Percentiles rank a stretch among this genome's conserved stretches.
phyloP scores from a whole-genome alignment of 2,329 filamentous ascomycete species.

The Pseudocercospora fuligena region DNA sequence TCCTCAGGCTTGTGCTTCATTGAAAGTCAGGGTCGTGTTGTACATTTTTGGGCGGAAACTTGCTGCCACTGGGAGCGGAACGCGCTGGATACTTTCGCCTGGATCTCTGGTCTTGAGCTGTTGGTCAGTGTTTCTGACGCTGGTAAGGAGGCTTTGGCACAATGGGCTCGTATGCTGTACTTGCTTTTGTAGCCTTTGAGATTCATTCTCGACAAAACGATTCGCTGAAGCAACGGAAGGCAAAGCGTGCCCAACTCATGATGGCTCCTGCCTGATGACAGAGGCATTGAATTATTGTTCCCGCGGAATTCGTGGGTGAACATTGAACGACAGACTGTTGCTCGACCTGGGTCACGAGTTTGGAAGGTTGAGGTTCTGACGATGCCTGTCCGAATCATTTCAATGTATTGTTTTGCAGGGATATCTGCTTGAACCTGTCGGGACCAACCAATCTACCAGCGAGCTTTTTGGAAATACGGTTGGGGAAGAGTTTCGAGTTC shows the following conservation, averaged over 20 bases:
- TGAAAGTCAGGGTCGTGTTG: background rate
- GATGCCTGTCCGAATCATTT: conserved; percentile 6
- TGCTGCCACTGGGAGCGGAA: background rate
- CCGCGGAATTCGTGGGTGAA: background rate
- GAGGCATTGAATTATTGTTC: background rate
- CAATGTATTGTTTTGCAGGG: background rate
- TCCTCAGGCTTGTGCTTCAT: background rate
- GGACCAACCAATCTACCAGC: background rate
- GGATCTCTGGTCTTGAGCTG: background rate
- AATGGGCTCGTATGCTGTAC: too few species aligned
- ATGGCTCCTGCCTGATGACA: background rate
- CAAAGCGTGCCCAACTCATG: background rate
- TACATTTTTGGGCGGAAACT: background rate
- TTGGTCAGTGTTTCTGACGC: background rate
- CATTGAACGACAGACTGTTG: background rate
- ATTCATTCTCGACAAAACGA: background rate
- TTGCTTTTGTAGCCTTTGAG: too few species aligned
- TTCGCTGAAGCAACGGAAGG: background rate
- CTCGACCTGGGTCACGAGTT: background rate
- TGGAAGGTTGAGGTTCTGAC: background rate
- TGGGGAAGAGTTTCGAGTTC: background rate
- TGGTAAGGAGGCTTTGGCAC: background rate
- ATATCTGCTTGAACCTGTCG: background rate
- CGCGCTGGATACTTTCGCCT: background rate
- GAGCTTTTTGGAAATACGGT: background rate